phyloP scores from a whole-genome alignment of 148 eudicot species.

The Chenopodium album region DNA sequence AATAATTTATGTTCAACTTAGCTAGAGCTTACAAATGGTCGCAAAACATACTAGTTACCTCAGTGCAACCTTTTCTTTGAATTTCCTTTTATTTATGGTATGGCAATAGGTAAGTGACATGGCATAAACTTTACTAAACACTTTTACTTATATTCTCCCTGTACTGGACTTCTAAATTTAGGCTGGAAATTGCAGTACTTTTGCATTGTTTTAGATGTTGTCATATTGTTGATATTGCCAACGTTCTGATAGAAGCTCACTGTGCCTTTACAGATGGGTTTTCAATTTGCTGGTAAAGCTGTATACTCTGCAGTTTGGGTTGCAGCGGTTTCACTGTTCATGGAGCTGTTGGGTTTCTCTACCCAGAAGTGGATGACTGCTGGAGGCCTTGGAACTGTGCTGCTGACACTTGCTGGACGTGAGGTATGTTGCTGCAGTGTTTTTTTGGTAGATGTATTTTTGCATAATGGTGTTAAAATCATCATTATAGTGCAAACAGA shows the following conservation, averaged over 20 bases:
- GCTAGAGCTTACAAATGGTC: background rate
- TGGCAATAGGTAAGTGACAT: background rate
- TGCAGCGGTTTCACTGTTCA: constrained; percentile 83
- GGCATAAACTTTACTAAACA: background rate
- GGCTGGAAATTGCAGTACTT: background rate
- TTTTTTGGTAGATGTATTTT: background rate
- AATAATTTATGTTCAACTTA: background rate
- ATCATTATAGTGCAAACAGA: background rate
- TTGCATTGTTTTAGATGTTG: constrained; percentile 5
- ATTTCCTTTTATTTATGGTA: background rate
- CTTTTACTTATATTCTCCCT: background rate
- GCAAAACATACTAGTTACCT: background rate
- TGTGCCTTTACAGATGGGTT: constrained; percentile 67
- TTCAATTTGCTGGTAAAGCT: constrained; percentile 93
- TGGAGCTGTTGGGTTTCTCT: constrained; percentile 94
- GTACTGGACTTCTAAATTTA: background rate
- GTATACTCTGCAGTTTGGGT: constrained; percentile 87
- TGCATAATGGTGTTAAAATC: background rate
- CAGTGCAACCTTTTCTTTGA: background rate
- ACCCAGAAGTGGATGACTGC: constrained; percentile 95
- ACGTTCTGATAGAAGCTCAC: constrained; percentile 7
- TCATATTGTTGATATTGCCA: constrained; percentile 5
- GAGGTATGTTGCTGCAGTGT: constrained; percentile 50
- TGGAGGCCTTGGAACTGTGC: constrained; percentile 95
- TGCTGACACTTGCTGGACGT: constrained; percentile 95